phyloP scores from a whole-genome alignment of 495 filamentous ascomycete genomes.

The Penicillium salamii region DNA sequence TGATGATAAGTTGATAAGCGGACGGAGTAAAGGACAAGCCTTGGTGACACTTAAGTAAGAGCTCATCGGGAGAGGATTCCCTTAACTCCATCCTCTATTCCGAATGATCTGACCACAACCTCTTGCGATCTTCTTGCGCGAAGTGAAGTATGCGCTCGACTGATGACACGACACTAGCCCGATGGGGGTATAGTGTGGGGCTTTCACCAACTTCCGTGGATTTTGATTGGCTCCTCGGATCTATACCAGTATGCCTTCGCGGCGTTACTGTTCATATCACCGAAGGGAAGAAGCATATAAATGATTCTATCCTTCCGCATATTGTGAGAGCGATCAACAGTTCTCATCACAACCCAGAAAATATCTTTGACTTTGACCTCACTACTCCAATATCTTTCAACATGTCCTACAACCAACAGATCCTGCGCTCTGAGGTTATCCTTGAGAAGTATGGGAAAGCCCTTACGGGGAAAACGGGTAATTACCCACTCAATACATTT shows the following conservation, averaged over 20 bases:
- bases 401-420: slow-evolving; percentile 14
- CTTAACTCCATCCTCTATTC: too few relatives aligned
- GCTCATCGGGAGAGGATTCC: too few relatives aligned
- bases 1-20: too few relatives aligned
- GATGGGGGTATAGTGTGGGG: not conserved
- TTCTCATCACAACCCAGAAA: not conserved
- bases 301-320: not conserved
- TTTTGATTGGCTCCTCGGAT: not conserved
- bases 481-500: not conserved
- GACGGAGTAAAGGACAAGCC: too few relatives aligned
- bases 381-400: not conserved
- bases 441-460: slow-evolving; percentile 20
- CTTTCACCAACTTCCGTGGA: not conserved
- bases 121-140: too few relatives aligned
- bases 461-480: slow-evolving; percentile 21
- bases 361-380: not conserved
- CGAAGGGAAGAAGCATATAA: slow-evolving; percentile 2
- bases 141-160: too few relatives aligned
- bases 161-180: slow-evolving; percentile 12
- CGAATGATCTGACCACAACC: too few relatives aligned
- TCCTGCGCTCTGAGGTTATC: slow-evolving; percentile 20
- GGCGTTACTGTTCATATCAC: not conserved
- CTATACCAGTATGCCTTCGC: not conserved
- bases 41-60: too few relatives aligned
- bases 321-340: not conserved